A percentile compares a stretch with the other conserved stretches of the same genome.
These are phyloP conservation scores for Apiospora marii DNA, from an alignment of 2,329 filamentous ascomycete genomes.

Conservation along the genomic window DNA sequence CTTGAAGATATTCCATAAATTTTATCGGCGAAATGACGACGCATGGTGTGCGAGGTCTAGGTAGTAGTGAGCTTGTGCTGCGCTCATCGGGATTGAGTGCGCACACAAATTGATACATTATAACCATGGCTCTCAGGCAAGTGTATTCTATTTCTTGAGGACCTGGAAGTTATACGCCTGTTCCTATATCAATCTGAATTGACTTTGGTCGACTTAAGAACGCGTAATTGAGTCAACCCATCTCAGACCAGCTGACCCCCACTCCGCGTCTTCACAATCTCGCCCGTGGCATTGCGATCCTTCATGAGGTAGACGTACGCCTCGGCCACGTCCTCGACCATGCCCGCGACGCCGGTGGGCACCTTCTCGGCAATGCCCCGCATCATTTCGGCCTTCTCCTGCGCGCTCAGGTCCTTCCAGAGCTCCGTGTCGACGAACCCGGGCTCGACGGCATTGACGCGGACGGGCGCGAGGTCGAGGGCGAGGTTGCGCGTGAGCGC, in stretches of 20 bases:
- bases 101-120: too few relatives aligned
- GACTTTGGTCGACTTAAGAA: too few relatives aligned
- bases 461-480: slow-evolving; percentile 38
- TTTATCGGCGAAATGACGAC: too few relatives aligned
- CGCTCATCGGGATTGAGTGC: too few relatives aligned
- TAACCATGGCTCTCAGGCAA: too few relatives aligned
- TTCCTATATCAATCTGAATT: too few relatives aligned
- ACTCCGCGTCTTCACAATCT: slow-evolving; percentile 39
- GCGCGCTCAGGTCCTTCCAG: slow-evolving; percentile 32
- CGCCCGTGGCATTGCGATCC: slow-evolving; percentile 40
- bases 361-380: slow-evolving; percentile 29
- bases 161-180: too few relatives aligned
- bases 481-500: slow-evolving; percentile 41
- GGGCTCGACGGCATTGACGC: slow-evolving; percentile 42
- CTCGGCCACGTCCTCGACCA: slow-evolving; percentile 39
- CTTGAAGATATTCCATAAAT: too few relatives aligned
- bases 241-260: slow-evolving; percentile 34
- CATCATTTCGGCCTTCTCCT: slow-evolving; percentile 29
- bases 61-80: too few relatives aligned
- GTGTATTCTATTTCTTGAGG: too few relatives aligned
- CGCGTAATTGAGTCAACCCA: too few relatives aligned
- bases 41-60: too few relatives aligned
- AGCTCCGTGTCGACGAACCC: slow-evolving; percentile 39
- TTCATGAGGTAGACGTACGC: slow-evolving; percentile 41
- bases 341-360: slow-evolving; percentile 33